These are phyloP conservation scores for Clarkia xantiana DNA, from an alignment of 345 rosid genomes.

Conservation along the genomic window DNA sequence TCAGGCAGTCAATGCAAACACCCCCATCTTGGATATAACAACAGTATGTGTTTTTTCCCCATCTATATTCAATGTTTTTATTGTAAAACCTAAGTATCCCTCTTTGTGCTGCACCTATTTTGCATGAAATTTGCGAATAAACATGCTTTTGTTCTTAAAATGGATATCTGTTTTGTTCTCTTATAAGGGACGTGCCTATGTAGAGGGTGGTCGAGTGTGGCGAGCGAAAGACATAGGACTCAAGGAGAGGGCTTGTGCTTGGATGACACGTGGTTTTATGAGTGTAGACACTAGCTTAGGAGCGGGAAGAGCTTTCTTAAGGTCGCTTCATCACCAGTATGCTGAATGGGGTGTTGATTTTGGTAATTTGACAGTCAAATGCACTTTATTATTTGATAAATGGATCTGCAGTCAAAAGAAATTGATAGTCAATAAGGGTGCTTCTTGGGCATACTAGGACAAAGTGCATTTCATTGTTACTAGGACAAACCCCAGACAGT, in stretches of 20 bases:
- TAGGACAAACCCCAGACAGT: too few relatives aligned
- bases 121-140: too few relatives aligned
- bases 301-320: conserved; percentile 81
- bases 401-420: too few relatives aligned
- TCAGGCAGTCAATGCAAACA: conserved; percentile 73
- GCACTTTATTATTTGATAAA: not conserved
- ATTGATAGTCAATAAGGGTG: too few relatives aligned
- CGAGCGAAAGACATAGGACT: conserved; percentile 66
- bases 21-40: conserved; percentile 44
- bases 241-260: conserved; percentile 71
- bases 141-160: conserved; percentile 8
- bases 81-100: not conserved
- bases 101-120: too few relatives aligned
- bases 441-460: too few relatives aligned
- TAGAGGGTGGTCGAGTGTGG: conserved; percentile 50
- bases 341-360: conserved; percentile 96
- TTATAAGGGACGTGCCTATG: conserved; percentile 48
- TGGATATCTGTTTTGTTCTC: too few relatives aligned
- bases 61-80: not conserved
- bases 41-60: conserved; percentile 22
- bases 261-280: conserved; percentile 93
- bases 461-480: too few relatives aligned
- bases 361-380: conserved; percentile 24
- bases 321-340: conserved; percentile 69
- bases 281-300: conserved; percentile 55